Evolutionary conservation across 257 asterid genomes (phyloP), one percentile per base, ranked within the genome.

Genomic region (Sherardia arvensis): DNA sequence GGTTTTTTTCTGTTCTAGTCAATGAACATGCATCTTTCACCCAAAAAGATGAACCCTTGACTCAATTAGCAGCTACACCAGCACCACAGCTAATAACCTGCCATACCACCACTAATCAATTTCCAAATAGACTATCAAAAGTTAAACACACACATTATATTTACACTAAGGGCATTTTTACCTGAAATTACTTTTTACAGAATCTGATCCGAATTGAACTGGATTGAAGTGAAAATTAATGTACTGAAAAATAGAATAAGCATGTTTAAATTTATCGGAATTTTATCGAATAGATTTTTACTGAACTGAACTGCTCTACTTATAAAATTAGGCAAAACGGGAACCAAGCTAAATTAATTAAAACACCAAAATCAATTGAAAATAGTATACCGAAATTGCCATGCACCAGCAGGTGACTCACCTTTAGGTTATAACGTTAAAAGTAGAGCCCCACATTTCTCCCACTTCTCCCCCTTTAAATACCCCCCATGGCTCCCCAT

Each of bases 391-490:
- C 33, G 61, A 72, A 69, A 61, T 62, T 68, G 71, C 81, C 81
- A 67, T 75, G 81, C 76, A 57, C 74, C 78, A 62, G 56, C 17
- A 22, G 59, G n/a, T 11, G 18, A 40, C 73, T 78, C 66, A 71
- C 73, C 68, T 78, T 81, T 67, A 14, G 12, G 1, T 36, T 1
- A 23, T 59, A 71, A 62, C 56, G 74, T 38, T 73, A 66, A 69
- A n/a, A 18, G 87, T 67, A 75, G 79, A 77, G 61, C 18, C 27
- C 61, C 61, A 49, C 25, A 4, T 7, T 55, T 55, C 70, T 28
- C 21, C 69, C 33, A 38, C 26, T 40, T 66, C 45, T 56, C 64
- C 70, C 36, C 60, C 71, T 62, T 21, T 85, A 81, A 77, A 85
- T 75, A 83, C 74, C 63, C 0, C 72, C 69, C 72, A 68, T 55